Evolutionary conservation across 2,329 filamentous ascomycete genomes (phyloP), one percentile per base, ranked within the genome.

Genomic region (Fusarium acutatum): DNA sequence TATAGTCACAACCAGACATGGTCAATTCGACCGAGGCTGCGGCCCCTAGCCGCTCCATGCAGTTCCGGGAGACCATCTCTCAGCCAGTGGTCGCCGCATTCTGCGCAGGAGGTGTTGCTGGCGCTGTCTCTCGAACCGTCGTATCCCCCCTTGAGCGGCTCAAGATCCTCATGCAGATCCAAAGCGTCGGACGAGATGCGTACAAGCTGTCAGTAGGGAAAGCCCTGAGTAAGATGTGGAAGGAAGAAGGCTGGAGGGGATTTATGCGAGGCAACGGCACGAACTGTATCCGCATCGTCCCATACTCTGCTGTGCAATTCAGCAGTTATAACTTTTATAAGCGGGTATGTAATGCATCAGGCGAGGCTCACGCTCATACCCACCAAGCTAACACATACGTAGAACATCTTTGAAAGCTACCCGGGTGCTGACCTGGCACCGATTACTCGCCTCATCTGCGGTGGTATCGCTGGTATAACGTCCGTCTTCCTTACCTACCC

Each of bases 281-380:
- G 69, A 99, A 99, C 83, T 99, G 96, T 87, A 94, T 99, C 78
- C 94, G 96, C 71, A 99, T 99, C 75, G 94, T 99, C 59, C 96
- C 96, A 9, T 99, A 99, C 83, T 98, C 96, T 56, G 96, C 96
- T 17, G 96, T 98, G 44, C 96, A 99, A 80, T 99, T 99, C 83
- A 96, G 96, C 76, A 97, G 95, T 80, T 99, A 98, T 86, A 98
- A 97, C 81, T 91, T 98, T 76, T 99, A 99, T 85, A 98, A 97
- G 84, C 89, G 91, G 85, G 95, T 97, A 85, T 81, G 91, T 62
- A 41, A 28, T 15, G 32, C 26, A 26, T 20, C 14, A 24, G 24
- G 10, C 12, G 15, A 35, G 24, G 22, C 28, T 34, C 26, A 17
- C 34, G 18, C 20, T 13, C 18, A n/a, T 38, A n/a, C 34, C 15